Evolutionary conservation across 164 flowering plant genomes (phyloP).

Genomic region (Liquidambar formosana): DNA sequence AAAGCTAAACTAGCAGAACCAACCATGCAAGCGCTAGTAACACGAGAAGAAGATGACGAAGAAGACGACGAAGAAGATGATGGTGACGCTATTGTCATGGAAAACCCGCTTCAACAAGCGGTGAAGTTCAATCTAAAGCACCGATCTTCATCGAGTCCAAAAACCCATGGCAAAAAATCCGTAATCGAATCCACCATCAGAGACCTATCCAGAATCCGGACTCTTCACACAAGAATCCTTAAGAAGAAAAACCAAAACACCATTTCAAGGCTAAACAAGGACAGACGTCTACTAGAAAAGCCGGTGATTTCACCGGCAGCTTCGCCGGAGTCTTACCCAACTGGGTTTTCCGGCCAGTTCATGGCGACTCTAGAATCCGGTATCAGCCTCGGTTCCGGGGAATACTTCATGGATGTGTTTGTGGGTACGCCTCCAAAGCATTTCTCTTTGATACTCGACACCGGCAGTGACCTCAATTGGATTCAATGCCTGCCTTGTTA

Average conservation of each 20-base stretch:
- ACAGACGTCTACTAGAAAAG: constrained; percentile 2
- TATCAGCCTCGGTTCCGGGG: constrained; percentile 88
- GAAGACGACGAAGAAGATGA: constrained; percentile 12
- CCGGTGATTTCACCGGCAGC: constrained; percentile 19
- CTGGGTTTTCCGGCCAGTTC: constrained; percentile 36
- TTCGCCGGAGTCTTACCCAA: constrained; percentile 21
- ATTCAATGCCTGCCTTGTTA: constrained; percentile 85
- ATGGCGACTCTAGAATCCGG: constrained; percentile 88
- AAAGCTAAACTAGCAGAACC: constrained; percentile 3
- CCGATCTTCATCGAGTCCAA: constrained; percentile 22
- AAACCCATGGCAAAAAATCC: constrained; percentile 29
- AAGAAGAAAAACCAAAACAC: constrained; percentile 66
- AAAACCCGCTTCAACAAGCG: constrained; percentile 6
- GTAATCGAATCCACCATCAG: constrained; percentile 36
- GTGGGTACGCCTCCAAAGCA: constrained; percentile 95
- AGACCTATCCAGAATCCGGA: constrained; percentile 65
- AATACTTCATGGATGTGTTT: constrained; percentile 94
- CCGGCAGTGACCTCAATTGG: constrained; percentile 99
- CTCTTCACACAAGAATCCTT: constrained; percentile 45
- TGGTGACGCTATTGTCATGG: not conserved
- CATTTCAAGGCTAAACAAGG: constrained; percentile 23
- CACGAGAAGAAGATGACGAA: not conserved
- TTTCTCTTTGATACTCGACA: constrained; percentile 80
- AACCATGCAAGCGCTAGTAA: too few species aligned
- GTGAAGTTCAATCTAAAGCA: constrained; percentile 58